Evolutionary conservation across 164 flowering plant genomes (phyloP).

Genomic region (Umbellularia californica): DNA sequence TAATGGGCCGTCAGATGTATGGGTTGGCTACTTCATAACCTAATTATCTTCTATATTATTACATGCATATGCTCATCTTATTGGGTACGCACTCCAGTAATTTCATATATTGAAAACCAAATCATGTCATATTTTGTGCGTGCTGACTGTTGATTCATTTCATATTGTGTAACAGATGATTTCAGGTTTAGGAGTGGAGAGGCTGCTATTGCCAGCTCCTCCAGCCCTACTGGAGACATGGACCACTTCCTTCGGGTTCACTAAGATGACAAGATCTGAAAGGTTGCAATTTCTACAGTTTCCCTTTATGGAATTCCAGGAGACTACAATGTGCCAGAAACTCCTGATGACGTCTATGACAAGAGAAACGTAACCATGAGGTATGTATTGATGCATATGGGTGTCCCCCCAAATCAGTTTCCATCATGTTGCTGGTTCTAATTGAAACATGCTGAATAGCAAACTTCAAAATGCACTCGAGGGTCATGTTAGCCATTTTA

Average conservation of each 20-base stretch:
- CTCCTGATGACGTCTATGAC: slow-evolving; percentile 23
- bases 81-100: too few species aligned
- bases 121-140: too few species aligned
- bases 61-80: too few species aligned
- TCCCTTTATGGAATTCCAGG: slow-evolving; percentile 69
- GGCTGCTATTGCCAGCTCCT: slow-evolving; percentile 73
- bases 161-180: slow-evolving; percentile 49
- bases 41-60: too few species aligned
- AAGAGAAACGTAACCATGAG: slow-evolving; percentile 20
- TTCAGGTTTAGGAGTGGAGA: slow-evolving; percentile 62
- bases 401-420: too few species aligned
- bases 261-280: slow-evolving; percentile 47
- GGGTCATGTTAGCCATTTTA: too few species aligned
- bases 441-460: too few species aligned
- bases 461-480: too few species aligned
- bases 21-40: too few species aligned
- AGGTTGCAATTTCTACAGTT: slow-evolving; percentile 44
- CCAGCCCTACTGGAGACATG: slow-evolving; percentile 55
- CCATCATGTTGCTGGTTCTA: too few species aligned
- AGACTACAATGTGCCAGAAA: slow-evolving; percentile 77
- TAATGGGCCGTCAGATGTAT: too few species aligned
- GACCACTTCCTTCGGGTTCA: slow-evolving; percentile 76
- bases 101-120: too few species aligned
- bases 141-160: background rate
- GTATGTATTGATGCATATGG: slow-evolving; percentile 18